phyloP scores from a whole-genome alignment of 2,329 filamentous ascomycete species.

The Alternaria sp. region DNA sequence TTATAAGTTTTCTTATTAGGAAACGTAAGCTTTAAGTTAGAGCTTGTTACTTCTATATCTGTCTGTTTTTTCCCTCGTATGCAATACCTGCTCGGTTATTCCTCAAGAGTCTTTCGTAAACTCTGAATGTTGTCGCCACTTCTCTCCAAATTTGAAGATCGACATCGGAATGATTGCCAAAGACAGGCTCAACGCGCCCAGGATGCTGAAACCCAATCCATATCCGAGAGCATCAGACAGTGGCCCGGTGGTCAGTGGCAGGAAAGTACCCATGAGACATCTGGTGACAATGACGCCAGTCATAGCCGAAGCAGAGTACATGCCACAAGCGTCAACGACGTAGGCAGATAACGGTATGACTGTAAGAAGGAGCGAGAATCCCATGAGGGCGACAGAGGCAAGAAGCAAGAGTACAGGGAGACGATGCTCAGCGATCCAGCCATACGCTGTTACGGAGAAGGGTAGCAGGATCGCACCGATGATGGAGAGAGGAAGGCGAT shows the following conservation, averaged over 20 bases:
- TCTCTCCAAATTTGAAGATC: conserved; percentile 60
- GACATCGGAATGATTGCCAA: conserved; percentile 62
- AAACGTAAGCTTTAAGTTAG: too few relatives aligned
- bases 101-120: conserved; percentile 52
- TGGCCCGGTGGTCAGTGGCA: conserved; percentile 62
- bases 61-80: too few relatives aligned
- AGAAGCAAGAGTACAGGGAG: conserved; percentile 58
- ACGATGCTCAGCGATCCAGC: conserved; percentile 59
- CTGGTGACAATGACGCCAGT: conserved; percentile 65
- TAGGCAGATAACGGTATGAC: conserved; percentile 64
- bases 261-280: conserved; percentile 65
- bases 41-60: too few relatives aligned
- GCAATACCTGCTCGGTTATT: background rate
- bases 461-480: conserved; percentile 59
- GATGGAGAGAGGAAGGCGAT: conserved; percentile 63
- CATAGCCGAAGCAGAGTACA: conserved; percentile 66
- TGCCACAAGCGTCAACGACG: conserved; percentile 64
- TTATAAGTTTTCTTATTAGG: too few relatives aligned
- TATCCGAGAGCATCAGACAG: conserved; percentile 60
- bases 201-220: conserved; percentile 60
- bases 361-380: conserved; percentile 56
- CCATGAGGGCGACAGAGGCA: conserved; percentile 55
- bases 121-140: conserved; percentile 61
- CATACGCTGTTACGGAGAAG: conserved; percentile 57
- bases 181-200: conserved; percentile 54